Conservation (phyloP, 2,329 filamentous ascomycete species). For the Sporothrix luriei region DNA sequence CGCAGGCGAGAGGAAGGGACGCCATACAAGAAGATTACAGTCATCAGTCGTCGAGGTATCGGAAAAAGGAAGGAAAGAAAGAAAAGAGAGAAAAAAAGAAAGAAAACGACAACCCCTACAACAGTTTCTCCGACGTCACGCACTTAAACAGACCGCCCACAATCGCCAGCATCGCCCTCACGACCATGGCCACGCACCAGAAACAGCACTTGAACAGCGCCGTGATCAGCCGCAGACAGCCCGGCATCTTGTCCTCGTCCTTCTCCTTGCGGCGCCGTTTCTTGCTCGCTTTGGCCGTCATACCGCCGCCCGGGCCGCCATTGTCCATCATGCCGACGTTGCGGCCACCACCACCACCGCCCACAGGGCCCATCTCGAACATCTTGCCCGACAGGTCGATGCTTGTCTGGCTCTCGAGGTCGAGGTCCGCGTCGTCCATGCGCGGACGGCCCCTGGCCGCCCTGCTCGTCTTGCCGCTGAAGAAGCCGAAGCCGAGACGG, state of each 20-base stretch:
- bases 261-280: conserved; percentile 23
- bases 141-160: conserved; percentile 57
- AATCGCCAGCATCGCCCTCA: conserved; percentile 57
- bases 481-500: conserved; percentile 23
- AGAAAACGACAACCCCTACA: neutral
- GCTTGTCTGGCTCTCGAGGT: conserved; percentile 63
- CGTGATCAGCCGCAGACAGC: conserved; percentile 53
- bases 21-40: neutral
- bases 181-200: conserved; percentile 59
- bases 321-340: conserved; percentile 18
- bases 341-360: neutral
- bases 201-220: conserved; percentile 61
- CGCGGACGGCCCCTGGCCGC: conserved; percentile 41
- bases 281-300: neutral
- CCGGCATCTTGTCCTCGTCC: conserved; percentile 53
- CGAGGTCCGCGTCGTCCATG: conserved; percentile 62
- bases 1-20: neutral
- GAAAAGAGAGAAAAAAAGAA: conserved; percentile 13
- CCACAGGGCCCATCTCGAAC: conserved; percentile 40
- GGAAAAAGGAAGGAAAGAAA: neutral
- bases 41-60: neutral
- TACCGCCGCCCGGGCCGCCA: neutral
- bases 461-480: conserved; percentile 36
- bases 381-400: conserved; percentile 49
- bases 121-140: conserved; percentile 49